Base-by-base conservation (phyloP, 2,329 filamentous ascomycete species). In the Fusarium domesticum region DNA sequence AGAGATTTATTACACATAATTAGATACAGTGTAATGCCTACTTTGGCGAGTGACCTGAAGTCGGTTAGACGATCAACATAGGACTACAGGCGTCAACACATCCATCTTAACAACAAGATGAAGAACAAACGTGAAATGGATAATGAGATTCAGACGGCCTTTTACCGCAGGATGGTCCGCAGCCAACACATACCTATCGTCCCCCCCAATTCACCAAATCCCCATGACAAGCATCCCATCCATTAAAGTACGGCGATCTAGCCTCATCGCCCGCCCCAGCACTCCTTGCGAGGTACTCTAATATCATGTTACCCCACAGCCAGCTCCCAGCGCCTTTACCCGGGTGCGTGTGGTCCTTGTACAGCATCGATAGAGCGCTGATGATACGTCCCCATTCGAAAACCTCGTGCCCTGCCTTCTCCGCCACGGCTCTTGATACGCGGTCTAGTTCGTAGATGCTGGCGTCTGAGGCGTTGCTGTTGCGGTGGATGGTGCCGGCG, bases 381-480 rank as follows among this genome's bases (percentile, higher is more conserved):
- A 54, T 47, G 25, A 54, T 36, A n/a, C 51, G 51, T 4, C 51
- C 51, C 51, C 51, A 54, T 7, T 54, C 51, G 8, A 54, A 54
- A 2, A 52, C 42, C 15, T 54, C 51, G 8, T 54, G 51, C 1
- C 51, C 51, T 6, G 51, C 48, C 48, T 54, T 48, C 19, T 54
- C 42, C 1, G 51, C 51, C 2, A 50, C 47, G 18, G 51, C 51
- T 0, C 51, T 48, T 0, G 51, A 51, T 25, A 54, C 15, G 6
- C 51, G 32, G 3, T 54, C 51, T 1, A 54, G 42, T 18, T 54
- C 51, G 32, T 54, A 54, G 11, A 54, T 54, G 5, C 18, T 41
- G 2, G 48, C 51, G 8, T 54, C 51, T 5, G 15, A 32, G 7
- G 48, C 39, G 18, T 49, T 45, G 25, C 51, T 54, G 12, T 41